Conservation (phyloP, 139 green algal species). For the Chlamydomonas incerta region DNA sequence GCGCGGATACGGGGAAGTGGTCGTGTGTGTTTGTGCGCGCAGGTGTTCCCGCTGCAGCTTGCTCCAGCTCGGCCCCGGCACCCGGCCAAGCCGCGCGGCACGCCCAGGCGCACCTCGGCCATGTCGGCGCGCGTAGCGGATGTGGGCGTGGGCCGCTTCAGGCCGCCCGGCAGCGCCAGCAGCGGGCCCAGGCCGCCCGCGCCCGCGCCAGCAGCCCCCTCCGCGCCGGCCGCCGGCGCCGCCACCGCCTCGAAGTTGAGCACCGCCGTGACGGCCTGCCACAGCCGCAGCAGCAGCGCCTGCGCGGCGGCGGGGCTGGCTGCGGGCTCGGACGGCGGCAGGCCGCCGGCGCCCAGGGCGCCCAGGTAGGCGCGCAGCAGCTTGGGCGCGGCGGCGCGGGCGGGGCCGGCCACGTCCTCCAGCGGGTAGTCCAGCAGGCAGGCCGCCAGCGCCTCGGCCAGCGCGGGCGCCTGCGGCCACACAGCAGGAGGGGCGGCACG, state of each 20-base stretch:
- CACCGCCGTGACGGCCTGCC: background rate
- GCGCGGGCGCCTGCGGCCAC: background rate
- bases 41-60: too few species aligned
- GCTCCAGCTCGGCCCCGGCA: too few species aligned
- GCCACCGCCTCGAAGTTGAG: background rate
- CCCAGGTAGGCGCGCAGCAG: conserved; percentile 23
- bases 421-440: conserved; percentile 27
- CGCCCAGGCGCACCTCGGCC: background rate
- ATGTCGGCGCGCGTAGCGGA: conserved; percentile 20
- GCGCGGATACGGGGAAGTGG: too few species aligned
- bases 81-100: too few species aligned
- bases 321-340: background rate
- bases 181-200: too few species aligned
- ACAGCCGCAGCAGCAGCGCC: conserved; percentile 16
- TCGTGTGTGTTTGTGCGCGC: too few species aligned
- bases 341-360: background rate
- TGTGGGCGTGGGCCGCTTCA: background rate
- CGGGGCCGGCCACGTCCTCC: background rate
- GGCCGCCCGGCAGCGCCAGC: background rate
- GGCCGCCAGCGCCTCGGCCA: conserved; percentile 13
- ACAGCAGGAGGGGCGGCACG: background rate
- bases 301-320: conserved; percentile 2
- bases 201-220: background rate
- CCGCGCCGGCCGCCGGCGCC: background rate
- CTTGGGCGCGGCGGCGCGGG: background rate